Percentiles rank a stretch among this genome's conserved stretches.
phyloP scores from a whole-genome alignment of 331 rosid species.

The Pyracantha coccinea region DNA sequence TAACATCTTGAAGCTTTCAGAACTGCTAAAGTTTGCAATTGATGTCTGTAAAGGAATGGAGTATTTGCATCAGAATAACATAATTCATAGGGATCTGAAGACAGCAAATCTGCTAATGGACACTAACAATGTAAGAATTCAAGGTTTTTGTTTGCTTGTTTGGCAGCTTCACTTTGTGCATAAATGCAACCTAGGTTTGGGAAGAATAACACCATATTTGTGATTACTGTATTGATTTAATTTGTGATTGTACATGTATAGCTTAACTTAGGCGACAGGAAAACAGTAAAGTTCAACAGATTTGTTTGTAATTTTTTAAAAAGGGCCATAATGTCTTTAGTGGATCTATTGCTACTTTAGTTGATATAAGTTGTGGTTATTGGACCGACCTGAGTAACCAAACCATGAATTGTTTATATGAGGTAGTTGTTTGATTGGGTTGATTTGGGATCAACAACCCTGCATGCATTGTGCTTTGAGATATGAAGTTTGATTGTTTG shows the following conservation, averaged over 20 bases:
- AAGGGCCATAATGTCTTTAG: neutral
- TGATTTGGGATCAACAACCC: neutral
- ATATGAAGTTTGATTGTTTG: neutral
- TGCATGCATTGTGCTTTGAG: neutral
- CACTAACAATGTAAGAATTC: slow-evolving; percentile 61
- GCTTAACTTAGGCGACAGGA: neutral
- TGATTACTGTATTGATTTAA: neutral
- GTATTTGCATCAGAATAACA: slow-evolving; percentile 76
- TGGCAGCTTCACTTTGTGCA: slow-evolving; percentile 1
- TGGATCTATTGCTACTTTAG: neutral
- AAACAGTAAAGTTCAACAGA: neutral
- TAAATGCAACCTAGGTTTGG: neutral
- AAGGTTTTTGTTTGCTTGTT: neutral
- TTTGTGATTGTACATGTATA: neutral
- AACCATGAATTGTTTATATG: neutral
- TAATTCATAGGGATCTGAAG: slow-evolving; percentile 95
- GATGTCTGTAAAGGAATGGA: slow-evolving; percentile 98
- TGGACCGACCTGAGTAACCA: neutral
- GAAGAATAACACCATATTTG: neutral
- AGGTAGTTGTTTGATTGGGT: neutral
- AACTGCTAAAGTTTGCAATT: slow-evolving; percentile 72
- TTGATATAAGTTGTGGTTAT: neutral
- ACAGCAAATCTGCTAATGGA: slow-evolving; percentile 97
- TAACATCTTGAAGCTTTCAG: slow-evolving; percentile 63
- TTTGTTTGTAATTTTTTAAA: neutral